These are phyloP conservation scores for Ophiostoma piceae DNA, from an alignment of 2,329 filamentous ascomycete genomes.

Conservation along the genomic window DNA sequence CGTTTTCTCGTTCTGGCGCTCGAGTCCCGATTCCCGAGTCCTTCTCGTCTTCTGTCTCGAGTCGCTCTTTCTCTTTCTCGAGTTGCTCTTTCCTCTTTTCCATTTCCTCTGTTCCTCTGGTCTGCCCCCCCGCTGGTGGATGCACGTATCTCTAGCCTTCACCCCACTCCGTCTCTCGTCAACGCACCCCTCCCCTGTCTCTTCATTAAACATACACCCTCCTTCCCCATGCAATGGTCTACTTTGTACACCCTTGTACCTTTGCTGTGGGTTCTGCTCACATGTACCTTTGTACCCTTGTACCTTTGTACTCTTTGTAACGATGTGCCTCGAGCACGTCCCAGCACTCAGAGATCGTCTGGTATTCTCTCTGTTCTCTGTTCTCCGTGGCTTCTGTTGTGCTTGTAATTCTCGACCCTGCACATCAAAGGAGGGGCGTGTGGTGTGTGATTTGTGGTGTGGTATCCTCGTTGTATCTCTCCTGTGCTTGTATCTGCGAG, in stretches of 20 bases:
- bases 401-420: slow-evolving; percentile 12
- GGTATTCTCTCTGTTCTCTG: slow-evolving; percentile 17
- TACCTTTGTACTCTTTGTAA: not conserved
- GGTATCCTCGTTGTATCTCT: slow-evolving; percentile 14
- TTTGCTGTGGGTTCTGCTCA: slow-evolving; percentile 15
- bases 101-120: slow-evolving; percentile 1
- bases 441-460: slow-evolving; percentile 14
- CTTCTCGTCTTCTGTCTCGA: not conserved
- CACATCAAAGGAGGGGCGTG: slow-evolving; percentile 18
- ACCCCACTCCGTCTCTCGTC: not conserved
- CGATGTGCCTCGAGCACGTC: not conserved
- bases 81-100: not conserved
- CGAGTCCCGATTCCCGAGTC: not conserved
- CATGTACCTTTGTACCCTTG: slow-evolving; percentile 3
- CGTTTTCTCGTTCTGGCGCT: not conserved
- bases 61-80: not conserved
- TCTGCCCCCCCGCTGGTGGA: not conserved
- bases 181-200: slow-evolving; percentile 17
- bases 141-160: not conserved
- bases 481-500: slow-evolving; percentile 4
- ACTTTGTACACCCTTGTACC: slow-evolving; percentile 28
- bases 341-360: slow-evolving; percentile 26
- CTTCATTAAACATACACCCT: slow-evolving; percentile 6
- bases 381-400: not conserved
- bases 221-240: slow-evolving; percentile 20